Percentiles rank a stretch among this genome's conserved stretches.
Evolutionary conservation across 768 basidiomycete genomes (phyloP).

Genomic region (Cantharellus cinnabarinus): DNA sequence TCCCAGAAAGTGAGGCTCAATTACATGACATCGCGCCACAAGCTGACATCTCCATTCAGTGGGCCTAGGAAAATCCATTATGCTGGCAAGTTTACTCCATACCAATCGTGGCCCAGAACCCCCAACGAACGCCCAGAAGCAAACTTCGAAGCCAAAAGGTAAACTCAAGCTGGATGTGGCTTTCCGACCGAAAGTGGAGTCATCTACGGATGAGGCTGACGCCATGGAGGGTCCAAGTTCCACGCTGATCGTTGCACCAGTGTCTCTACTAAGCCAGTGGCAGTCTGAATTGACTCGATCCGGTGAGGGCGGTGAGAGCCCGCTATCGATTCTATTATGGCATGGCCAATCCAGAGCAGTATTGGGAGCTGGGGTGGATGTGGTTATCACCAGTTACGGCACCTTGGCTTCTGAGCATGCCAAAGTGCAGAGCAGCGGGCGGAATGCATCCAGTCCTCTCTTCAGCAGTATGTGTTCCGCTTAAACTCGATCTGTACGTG

Average conservation of each 20-base stretch:
- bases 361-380: constrained; percentile 8
- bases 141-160: constrained; percentile 2
- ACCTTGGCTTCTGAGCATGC: constrained; percentile 76
- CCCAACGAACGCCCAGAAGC: constrained; percentile 4
- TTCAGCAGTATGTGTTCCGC: constrained; percentile 27
- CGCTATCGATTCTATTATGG: constrained; percentile 41
- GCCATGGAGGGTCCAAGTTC: constrained; percentile 20
- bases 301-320: constrained; percentile 45
- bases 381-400: constrained; percentile 88
- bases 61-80: constrained; percentile 94
- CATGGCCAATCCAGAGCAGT: constrained; percentile 66
- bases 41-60: constrained; percentile 23
- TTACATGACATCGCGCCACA: neutral
- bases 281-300: constrained; percentile 77
- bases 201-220: neutral
- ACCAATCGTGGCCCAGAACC: constrained; percentile 37
- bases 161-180: neutral
- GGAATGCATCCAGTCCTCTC: constrained; percentile 25
- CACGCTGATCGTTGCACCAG: constrained; percentile 82
- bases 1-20: neutral
- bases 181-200: neutral
- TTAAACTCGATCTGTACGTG: neutral
- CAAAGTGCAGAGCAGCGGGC: constrained; percentile 18
- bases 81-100: constrained; percentile 79
- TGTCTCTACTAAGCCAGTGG: constrained; percentile 85